Evolutionary conservation across 2,329 filamentous ascomycete species (phyloP).

Genomic region (Exutisphaerella laricina): DNA sequence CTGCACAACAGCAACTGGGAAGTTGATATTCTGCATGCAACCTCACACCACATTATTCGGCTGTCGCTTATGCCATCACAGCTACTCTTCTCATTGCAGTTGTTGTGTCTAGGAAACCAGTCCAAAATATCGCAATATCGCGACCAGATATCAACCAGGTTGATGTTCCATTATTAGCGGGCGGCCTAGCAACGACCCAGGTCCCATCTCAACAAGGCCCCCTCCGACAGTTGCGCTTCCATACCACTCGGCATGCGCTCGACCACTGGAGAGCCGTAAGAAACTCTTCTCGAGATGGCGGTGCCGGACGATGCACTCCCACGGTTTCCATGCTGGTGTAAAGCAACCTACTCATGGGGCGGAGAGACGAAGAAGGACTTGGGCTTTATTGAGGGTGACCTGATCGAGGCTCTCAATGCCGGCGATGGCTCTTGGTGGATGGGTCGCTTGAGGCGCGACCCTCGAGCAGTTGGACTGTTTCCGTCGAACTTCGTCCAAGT

Average conservation of each 20-base stretch:
- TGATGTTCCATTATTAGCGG: constrained; percentile 1
- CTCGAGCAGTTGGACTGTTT: constrained; percentile 84
- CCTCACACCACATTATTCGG: neutral
- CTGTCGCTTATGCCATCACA: neutral
- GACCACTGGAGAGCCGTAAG: neutral
- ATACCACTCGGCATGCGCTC: constrained; percentile 1
- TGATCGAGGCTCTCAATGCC: constrained; percentile 97
- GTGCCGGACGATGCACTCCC: constrained; percentile 19
- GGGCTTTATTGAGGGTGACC: constrained; percentile 92
- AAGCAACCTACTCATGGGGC: constrained; percentile 39
- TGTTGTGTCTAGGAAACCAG: neutral
- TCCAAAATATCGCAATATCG: neutral
- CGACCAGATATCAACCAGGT: neutral
- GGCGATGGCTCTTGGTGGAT: constrained; percentile 99
- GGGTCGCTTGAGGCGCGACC: constrained; percentile 81
- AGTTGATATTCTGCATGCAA: neutral
- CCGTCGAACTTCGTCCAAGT: constrained; percentile 97
- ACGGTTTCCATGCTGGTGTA: constrained; percentile 38
- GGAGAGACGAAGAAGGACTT: constrained; percentile 77
- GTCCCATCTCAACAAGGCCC: constrained; percentile 3
- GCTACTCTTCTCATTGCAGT: neutral
- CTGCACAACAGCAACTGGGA: neutral
- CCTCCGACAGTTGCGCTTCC: constrained; percentile 3
- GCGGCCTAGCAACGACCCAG: constrained; percentile 10
- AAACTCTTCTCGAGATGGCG: constrained; percentile 7